A percentile compares a stretch with the other conserved stretches of the same genome.
These are phyloP conservation scores for Ziziphus jujuba DNA, from an alignment of 306 rosid species.

Conservation along the genomic window DNA sequence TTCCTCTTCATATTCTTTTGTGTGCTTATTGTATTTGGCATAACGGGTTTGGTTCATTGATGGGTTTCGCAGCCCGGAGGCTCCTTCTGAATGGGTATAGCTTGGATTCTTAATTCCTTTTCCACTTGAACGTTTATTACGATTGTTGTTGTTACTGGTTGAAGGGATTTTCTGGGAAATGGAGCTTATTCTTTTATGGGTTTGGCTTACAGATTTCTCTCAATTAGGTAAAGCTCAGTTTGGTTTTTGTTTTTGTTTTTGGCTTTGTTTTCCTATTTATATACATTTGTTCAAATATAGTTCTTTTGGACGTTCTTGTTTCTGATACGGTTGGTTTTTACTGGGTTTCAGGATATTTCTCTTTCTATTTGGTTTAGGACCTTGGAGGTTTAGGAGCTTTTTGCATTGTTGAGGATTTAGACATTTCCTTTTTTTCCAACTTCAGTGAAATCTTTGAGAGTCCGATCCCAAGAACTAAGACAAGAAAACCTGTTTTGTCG, in stretches of 20 bases:
- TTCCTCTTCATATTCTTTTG: conserved; percentile 1
- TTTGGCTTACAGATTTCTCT: conserved; percentile 5
- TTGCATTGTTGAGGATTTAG: not conserved
- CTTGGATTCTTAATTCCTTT: conserved; percentile 3
- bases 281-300: conserved; percentile 6
- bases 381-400: not conserved
- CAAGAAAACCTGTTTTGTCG: conserved; percentile 17
- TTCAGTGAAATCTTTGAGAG: conserved; percentile 16
- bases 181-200: conserved; percentile 18
- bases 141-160: conserved; percentile 17
- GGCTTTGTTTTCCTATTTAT: too few relatives aligned
- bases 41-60: conserved; percentile 28
- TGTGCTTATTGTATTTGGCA: conserved; percentile 16
- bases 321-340: conserved; percentile 19
- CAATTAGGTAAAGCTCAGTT: conserved; percentile 18
- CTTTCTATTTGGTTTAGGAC: not conserved
- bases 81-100: conserved; percentile 23
- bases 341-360: conserved; percentile 14
- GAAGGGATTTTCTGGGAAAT: conserved; percentile 1
- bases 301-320: conserved; percentile 20
- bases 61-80: conserved; percentile 28
- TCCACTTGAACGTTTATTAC: not conserved
- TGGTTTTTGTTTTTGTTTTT: not conserved
- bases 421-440: conserved; percentile 15
- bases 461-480: conserved; percentile 22